Evolutionary conservation across 371 early-diverging fungal genomes (phyloP), one percentile per base, ranked within the genome.

Genomic region (Mycotypha africana): DNA sequence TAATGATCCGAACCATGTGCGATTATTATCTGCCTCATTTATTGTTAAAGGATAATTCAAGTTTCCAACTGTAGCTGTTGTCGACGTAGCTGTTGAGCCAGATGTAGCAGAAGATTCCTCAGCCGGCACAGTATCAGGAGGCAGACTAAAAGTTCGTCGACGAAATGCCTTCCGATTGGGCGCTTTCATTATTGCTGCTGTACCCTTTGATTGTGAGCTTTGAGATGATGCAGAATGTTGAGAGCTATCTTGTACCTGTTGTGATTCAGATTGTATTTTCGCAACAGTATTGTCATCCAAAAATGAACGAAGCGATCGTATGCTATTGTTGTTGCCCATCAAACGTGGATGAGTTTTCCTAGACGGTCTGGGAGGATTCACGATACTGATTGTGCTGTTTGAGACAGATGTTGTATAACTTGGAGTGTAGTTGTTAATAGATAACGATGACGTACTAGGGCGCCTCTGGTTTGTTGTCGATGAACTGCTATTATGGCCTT

Each of bases 1-100:
- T n/a, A 64, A 33, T 7, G 68, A 68, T 0, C 58, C 68, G 16
- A 68, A 28, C 69, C 69, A 68, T 4, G 65, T 65, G n/a, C 36
- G 49, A 36, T 17, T 68, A 43, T 44, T 56, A 34, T 44, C 53
- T 31, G 45, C 38, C 32, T 45, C 49, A n/a, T n/a, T n/a, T n/a
- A n/a, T n/a, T n/a, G n/a, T n/a, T n/a, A n/a, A n/a, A n/a, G n/a
- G n/a, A n/a, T n/a, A n/a, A n/a, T n/a, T n/a, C 17, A 46, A 42
- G 2, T 49, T 21, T 8, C 51, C 60, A 4, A 34, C 24, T 6
- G 30, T 49, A 15, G 30, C 46, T 7, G 33, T 37, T 14, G 33
- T 39, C 12, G 48, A 22, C 3, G 19, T 9, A 4, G 15, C 4
- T 11, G 5, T 19, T 31, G 19, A 31, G 24, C 28, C 11, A 28